Evolutionary conservation across 2,329 filamentous ascomycete species (phyloP).

Genomic region (Stromatinia cepivora): DNA sequence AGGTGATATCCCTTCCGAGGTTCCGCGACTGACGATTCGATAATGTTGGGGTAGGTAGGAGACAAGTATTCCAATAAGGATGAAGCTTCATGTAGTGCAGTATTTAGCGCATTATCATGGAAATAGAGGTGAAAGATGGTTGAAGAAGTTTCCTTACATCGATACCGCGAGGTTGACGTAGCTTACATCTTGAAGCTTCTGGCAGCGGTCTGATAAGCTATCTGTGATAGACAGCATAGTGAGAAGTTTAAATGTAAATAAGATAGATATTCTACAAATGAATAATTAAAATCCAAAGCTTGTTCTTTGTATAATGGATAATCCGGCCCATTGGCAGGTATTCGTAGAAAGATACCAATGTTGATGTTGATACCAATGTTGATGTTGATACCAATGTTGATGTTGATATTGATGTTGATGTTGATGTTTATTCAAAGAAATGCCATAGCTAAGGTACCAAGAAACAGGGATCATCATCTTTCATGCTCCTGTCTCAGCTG

Average conservation of each 20-base stretch:
- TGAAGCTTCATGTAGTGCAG: conserved; percentile 48
- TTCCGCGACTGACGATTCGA: conserved; percentile 81
- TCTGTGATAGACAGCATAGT: conserved; percentile 25
- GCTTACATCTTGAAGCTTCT: conserved; percentile 52
- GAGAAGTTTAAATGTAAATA: conserved; percentile 26
- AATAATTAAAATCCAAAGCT: neutral
- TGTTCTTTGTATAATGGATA: neutral
- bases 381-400: neutral
- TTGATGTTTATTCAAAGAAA: neutral
- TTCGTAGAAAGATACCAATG: neutral
- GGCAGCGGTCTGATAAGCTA: conserved; percentile 45
- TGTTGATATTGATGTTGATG: conserved; percentile 1
- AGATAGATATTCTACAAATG: neutral
- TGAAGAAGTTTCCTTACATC: conserved; percentile 45
- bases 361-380: neutral
- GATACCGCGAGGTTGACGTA: conserved; percentile 54
- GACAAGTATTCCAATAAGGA: conserved; percentile 82
- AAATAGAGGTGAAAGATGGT: neutral
- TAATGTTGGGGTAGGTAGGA: conserved; percentile 95
- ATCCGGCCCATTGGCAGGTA: neutral
- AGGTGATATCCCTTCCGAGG: conserved; percentile 91
- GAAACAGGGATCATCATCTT: conserved; percentile 4
- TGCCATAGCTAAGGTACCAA: neutral
- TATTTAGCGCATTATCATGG: neutral
- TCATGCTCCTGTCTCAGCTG: neutral